Percentiles rank a stretch among this genome's conserved stretches.
Conservation (phyloP, 1,139 yeast species). For the Kodamaea alishanica region DNA sequence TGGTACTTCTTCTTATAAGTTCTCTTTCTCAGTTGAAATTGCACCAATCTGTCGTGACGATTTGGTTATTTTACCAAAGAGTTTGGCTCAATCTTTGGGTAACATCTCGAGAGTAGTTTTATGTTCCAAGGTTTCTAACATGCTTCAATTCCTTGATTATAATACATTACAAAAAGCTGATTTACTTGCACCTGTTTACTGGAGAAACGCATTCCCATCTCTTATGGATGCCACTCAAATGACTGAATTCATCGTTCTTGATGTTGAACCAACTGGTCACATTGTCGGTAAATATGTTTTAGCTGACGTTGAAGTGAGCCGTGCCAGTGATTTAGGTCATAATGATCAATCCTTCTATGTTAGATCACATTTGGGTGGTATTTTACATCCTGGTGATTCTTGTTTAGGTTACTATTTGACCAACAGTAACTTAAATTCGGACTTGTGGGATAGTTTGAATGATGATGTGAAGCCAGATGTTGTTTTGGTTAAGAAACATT, state of each 20-base stretch:
- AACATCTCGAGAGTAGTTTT: conserved; percentile 79
- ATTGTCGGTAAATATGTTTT: conserved; percentile 76
- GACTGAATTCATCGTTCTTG: conserved; percentile 86
- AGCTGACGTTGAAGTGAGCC: conserved; percentile 86
- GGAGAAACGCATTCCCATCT: conserved; percentile 83
- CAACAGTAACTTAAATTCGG: conserved; percentile 84
- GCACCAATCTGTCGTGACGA: conserved; percentile 99
- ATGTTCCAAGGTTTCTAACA: conserved; percentile 78
- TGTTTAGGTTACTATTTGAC: conserved; percentile 84
- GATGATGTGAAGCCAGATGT: conserved; percentile 77
- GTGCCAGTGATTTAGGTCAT: conserved; percentile 80
- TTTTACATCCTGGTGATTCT: conserved; percentile 94
- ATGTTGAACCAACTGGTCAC: conserved; percentile 90
- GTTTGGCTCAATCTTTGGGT: conserved; percentile 80
- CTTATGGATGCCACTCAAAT: conserved; percentile 74
- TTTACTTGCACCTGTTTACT: conserved; percentile 68
- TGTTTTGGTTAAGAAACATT: conserved; percentile 84
- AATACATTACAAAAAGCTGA: conserved; percentile 79
- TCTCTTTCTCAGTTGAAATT: conserved; percentile 87
- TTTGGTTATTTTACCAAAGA: conserved; percentile 81
- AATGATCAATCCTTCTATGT: conserved; percentile 79
- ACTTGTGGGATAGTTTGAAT: conserved; percentile 72
- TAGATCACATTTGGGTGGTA: conserved; percentile 88
- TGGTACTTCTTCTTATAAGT: conserved; percentile 83
- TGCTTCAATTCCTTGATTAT: conserved; percentile 84